Evolutionary conservation across 306 rosid genomes (phyloP), one percentile per base, ranked within the genome.

Genomic region (Aeschynomene evenia): DNA sequence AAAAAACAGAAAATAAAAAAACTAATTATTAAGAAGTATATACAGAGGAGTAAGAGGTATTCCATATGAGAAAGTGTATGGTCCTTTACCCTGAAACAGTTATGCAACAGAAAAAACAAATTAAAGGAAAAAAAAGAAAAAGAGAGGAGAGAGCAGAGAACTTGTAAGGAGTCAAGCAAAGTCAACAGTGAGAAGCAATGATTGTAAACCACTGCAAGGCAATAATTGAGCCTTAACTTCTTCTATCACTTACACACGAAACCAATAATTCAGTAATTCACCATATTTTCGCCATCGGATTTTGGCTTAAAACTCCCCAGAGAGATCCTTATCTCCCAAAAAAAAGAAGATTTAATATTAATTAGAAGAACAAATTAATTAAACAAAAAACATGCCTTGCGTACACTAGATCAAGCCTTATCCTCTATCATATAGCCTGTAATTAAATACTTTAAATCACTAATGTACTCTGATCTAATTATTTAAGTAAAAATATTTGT

Each of bases 151-250:
- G 6, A 40, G 14, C 11, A 40, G 18, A 39, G 10, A n/a, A 5
- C 60, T 54, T n/a, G n/a, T n/a, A n/a, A 65, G 66, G 19, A 59
- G 85, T 81, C 88, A 89, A 77, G 72, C 22, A 48, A 81, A 81
- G 79, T 73, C 78, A 79, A 89, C 80, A 83, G 85, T 81, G 79
- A 56, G 51, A 39, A 57, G 37, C 90, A 83, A 89, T 83, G 55
- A 89, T 86, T 79, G 91, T 63, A 80, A 84, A 60, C 29, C 66
- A 56, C 53, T 42, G 33, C 71, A 34, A 71, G 63, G 46, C 96
- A 89, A 89, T 89, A 86, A 89, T 89, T 89, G 96, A 86, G 83
- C 64, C n/a, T n/a, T n/a, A n/a, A n/a, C n/a, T 70, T 72, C 71
- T 68, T 56, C 69, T 50, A 49, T 81, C 45, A 49, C 80, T 77